These are phyloP conservation scores for Sclerotinia minor DNA, from an alignment of 2,329 filamentous ascomycete species.

Conservation along the genomic window DNA sequence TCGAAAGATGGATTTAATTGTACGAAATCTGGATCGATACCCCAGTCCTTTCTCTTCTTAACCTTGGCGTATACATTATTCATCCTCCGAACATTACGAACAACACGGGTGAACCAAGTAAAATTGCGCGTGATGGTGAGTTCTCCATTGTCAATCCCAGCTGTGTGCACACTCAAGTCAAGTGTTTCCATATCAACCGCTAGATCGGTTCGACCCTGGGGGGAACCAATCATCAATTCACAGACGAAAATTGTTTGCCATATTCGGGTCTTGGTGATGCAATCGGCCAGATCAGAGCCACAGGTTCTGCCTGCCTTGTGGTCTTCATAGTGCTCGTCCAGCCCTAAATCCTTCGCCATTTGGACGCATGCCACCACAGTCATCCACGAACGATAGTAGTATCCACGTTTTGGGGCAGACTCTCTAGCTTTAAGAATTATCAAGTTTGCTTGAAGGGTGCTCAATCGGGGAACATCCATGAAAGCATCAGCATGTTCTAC, in stretches of 20 bases:
- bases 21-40: slow-evolving; percentile 78
- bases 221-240: slow-evolving; percentile 89
- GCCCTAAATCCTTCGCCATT: slow-evolving; percentile 87
- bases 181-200: slow-evolving; percentile 73
- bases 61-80: slow-evolving; percentile 72
- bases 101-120: slow-evolving; percentile 74
- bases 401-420: slow-evolving; percentile 87
- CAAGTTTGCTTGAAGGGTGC: slow-evolving; percentile 86
- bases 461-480: slow-evolving; percentile 86
- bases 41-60: slow-evolving; percentile 80
- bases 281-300: slow-evolving; percentile 69
- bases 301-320: slow-evolving; percentile 74
- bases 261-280: slow-evolving; percentile 78
- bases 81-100: slow-evolving; percentile 76
- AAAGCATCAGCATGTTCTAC: slow-evolving; percentile 88
- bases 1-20: slow-evolving; percentile 76
- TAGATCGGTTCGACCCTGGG: slow-evolving; percentile 84
- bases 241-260: slow-evolving; percentile 88
- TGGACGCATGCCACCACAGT: slow-evolving; percentile 86
- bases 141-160: slow-evolving; percentile 72
- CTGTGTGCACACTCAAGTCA: slow-evolving; percentile 67
- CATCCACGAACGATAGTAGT: slow-evolving; percentile 98
- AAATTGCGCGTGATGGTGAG: slow-evolving; percentile 80
- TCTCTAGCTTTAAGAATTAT: slow-evolving; percentile 89
- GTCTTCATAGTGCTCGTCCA: slow-evolving; percentile 81